These are phyloP conservation scores for Persicaria maculosa DNA, from an alignment of 148 eudicot species.

Conservation along the genomic window DNA sequence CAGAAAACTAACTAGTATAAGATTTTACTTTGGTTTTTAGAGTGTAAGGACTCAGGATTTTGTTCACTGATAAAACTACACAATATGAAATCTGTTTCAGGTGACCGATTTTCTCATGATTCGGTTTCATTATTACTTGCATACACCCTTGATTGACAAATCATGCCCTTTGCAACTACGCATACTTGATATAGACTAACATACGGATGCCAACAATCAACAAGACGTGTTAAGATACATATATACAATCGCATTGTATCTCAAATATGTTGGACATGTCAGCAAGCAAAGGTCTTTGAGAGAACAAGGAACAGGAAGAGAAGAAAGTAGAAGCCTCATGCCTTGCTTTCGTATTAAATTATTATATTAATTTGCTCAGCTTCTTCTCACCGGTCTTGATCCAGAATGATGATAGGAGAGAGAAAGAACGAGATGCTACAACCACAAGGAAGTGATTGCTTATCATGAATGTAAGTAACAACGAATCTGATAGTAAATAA, in stretches of 20 bases:
- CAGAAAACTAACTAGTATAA: background rate
- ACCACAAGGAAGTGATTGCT: background rate
- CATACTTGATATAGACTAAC: too few relatives aligned
- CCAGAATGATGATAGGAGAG: slow-evolving; percentile 68
- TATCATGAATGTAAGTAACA: background rate
- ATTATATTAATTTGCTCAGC: slow-evolving; percentile 25
- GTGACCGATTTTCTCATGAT: too few relatives aligned
- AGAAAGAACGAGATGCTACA: slow-evolving; percentile 81
- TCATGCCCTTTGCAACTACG: too few relatives aligned
- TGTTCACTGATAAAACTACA: background rate
- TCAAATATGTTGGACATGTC: background rate
- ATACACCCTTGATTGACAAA: too few relatives aligned
- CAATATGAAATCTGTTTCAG: too few relatives aligned
- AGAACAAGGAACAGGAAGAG: background rate
- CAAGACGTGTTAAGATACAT: background rate
- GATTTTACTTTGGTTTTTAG: background rate
- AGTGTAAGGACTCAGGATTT: too few relatives aligned
- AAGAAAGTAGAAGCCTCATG: background rate
- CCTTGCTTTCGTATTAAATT: background rate
- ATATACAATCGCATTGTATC: background rate
- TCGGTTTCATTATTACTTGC: too few relatives aligned
- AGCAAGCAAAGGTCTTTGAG: too few relatives aligned
- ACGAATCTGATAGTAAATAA: background rate
- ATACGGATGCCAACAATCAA: too few relatives aligned
- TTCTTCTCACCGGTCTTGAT: slow-evolving; percentile 68